phyloP scores from a whole-genome alignment of 1,284 basidiomycete genomes.

The Rhodotorula glutinis region DNA sequence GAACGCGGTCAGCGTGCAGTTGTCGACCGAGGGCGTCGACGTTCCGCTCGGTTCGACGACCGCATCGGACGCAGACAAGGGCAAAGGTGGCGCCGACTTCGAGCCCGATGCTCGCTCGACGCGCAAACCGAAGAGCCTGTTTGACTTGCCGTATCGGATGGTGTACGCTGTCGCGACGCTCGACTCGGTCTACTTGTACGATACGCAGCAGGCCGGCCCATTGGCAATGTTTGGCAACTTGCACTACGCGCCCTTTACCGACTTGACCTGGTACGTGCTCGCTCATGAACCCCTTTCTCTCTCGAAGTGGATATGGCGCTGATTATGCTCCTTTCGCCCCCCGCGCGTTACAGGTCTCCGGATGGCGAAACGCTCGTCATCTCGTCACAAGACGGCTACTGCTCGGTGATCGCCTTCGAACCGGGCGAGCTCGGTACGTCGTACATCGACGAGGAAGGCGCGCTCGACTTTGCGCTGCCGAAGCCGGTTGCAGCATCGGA shows the following conservation, averaged over 20 bases:
- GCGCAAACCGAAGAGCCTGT: conserved; percentile 60
- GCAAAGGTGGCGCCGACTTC: too few species aligned
- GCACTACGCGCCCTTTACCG: conserved; percentile 97
- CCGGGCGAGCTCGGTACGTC: conserved; percentile 80
- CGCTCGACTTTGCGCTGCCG: neutral
- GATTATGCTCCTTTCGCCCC: neutral
- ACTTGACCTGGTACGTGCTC: conserved; percentile 79
- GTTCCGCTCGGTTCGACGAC: neutral
- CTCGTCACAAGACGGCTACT: conserved; percentile 93
- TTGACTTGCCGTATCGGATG: conserved; percentile 89
- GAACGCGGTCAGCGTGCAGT: conserved; percentile 64
- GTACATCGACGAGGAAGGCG: conserved; percentile 22
- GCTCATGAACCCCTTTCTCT: neutral
- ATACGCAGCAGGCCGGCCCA: conserved; percentile 92
- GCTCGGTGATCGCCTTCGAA: conserved; percentile 75
- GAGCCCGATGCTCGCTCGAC: neutral
- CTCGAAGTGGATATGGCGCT: neutral
- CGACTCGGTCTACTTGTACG: conserved; percentile 92
- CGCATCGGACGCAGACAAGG: neutral
- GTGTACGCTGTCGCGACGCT: conserved; percentile 94
- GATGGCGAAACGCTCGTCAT: conserved; percentile 91
- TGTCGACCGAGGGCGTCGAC: conserved; percentile 9
- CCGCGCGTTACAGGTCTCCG: conserved; percentile 65
- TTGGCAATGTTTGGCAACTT: conserved; percentile 89
- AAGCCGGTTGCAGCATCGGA: too few species aligned